Base-by-base conservation (phyloP, 1,139 yeast species). In the Saccharomyces hybrid region DNA sequence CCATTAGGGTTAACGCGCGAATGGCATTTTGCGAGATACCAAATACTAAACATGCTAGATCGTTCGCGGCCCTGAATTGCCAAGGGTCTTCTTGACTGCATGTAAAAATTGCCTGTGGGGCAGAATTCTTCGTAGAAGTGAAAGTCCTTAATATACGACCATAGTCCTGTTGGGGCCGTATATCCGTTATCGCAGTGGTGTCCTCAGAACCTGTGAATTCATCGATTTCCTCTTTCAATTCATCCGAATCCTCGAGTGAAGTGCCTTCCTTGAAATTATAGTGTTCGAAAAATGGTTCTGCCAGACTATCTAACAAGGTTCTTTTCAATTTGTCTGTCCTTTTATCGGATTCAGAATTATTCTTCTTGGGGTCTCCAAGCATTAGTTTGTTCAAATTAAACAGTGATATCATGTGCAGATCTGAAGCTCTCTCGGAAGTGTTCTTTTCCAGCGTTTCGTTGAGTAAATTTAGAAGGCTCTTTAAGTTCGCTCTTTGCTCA, bases 81-180 rank as follows among this genome's bases (percentile, higher is more conserved):
- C 95, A 91, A 0, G 97, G 97, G 51, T 80, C 77, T n/a, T 79
- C 81, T 19, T 80, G 74, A 11, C 82, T 83, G 47, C 95, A 88
- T 0, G 96, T 89, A 69, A 91, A 86, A 4, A 90, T 86, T 0
- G 96, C 93, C 66, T 85, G 89, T 46, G 91, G 90, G 2, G 84
- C 76, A 0, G 83, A 75, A 57, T 83, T 84, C 62, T 84, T 86
- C 5, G 84, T 84, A 4, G 86, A 77, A 0, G 86, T 78, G 51
- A 83, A 77, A 1, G 81, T 73, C 64, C 84, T 90, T 65, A 83
- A 80, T 9, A 70, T 63, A 47, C 73, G 62, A 48, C 60, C 63
- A 51, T 57, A 60, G 24, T 60, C 63, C 49, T 57, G 59, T 47
- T 57, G 57, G n/a, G 58, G 60, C 51, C 59, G 56, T 29, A 55